Base-by-base conservation (phyloP, 1,139 yeast genomes). In the Suhomyces atakaporum region DNA sequence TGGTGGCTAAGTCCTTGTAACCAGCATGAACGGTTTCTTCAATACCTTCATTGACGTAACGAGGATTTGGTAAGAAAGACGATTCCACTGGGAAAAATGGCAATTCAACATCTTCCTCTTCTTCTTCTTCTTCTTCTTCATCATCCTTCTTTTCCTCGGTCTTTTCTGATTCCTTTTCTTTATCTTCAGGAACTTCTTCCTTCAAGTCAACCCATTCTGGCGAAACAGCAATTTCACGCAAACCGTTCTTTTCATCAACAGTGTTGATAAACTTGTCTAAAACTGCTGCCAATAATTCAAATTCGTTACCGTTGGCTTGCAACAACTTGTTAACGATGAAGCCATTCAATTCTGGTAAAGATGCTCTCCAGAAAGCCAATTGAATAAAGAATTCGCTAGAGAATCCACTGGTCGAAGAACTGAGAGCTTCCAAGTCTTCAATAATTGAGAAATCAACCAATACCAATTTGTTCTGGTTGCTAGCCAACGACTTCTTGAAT, bases 271-370 rank as follows among this genome's bases (percentile, higher is more conserved):
- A 78, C 47, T 79, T 80, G 44, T 85, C 84, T 51, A 87, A 77
- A 30, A 88, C 94, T 12, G 90, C 84, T 18, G 90, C 94, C 49
- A 87, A 76, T 42, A 87, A 73, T 63, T 87, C 96, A 44, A 87
- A 84, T 42, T 82, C 88, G 40, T 84, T 77, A 38, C 95, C 94
- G 46, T 83, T 82, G 16, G 95, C 84, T 56, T 83, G 86, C 56
- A 84, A 79, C 51, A 88, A 77, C 61, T 83, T 84, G 61, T 87
- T 84, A 42, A 87, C 89, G 49, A 84, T 75, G 30, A 81, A 81
- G 33, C 81, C 83, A 28, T 74, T 73, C 32, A 82, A 72, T 36
- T 75, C 73, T 7, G 89, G 87, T 43, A 74, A 77, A 5, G 86
- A 76, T 27, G 75, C 67, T 47, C 76, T 75, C 95, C 96, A 88